Percentiles rank a stretch among this genome's conserved stretches.
These are phyloP conservation scores for Basipetospora chlamydospora DNA, from an alignment of 2,329 filamentous ascomycete species.

Conservation along the genomic window DNA sequence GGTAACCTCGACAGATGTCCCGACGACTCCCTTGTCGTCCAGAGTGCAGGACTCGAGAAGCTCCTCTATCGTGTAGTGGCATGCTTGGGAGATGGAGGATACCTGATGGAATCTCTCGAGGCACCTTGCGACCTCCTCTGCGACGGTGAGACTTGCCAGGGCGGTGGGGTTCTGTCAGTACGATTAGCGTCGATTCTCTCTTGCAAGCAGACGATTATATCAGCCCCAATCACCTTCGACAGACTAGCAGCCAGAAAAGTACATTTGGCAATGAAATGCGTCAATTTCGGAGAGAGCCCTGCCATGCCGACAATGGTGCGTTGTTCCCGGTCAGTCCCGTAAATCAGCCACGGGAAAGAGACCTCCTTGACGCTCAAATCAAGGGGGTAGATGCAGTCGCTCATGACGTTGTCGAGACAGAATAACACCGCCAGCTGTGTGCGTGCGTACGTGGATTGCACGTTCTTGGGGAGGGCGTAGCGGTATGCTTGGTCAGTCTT, in stretches of 20 bases:
- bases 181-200: background rate
- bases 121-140: background rate
- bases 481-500: background rate
- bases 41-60: background rate
- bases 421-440: background rate
- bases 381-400: background rate
- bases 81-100: background rate
- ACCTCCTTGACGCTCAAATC: background rate
- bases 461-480: background rate
- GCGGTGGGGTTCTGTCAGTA: background rate
- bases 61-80: background rate
- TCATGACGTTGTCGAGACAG: background rate
- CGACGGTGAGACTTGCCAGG: background rate
- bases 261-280: background rate
- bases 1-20: background rate
- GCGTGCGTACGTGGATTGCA: background rate
- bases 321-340: background rate
- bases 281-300: background rate
- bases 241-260: background rate
- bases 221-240: background rate
- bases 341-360: background rate
- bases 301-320: background rate
- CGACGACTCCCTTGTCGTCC: background rate
- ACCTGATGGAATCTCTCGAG: background rate
- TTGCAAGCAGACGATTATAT: background rate